Percentiles rank a stretch among this genome's conserved stretches.
phyloP scores from a whole-genome alignment of 2,329 filamentous ascomycete species.

The Trichoderma pleuroti region DNA sequence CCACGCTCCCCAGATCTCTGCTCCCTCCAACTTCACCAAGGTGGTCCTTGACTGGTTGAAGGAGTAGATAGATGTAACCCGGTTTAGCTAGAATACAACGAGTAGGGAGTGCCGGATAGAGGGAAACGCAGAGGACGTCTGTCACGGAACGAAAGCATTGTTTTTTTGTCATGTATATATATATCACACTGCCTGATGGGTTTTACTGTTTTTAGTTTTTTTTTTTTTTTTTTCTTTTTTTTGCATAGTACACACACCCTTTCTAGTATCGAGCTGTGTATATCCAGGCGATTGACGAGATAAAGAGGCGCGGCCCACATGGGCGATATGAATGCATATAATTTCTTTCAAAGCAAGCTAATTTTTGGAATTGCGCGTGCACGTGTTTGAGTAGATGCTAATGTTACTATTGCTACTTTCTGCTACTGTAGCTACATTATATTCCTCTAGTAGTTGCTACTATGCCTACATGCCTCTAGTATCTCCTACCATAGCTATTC shows the following conservation, averaged over 20 bases:
- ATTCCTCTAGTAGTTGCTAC: not conserved
- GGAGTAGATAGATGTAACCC: not conserved
- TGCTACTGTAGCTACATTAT: not conserved
- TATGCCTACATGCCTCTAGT: not conserved
- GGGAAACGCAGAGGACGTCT: not conserved
- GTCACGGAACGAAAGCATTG: not conserved
- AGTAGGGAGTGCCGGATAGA: not conserved
- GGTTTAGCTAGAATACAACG: not conserved
- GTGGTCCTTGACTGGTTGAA: slow-evolving; percentile 44
- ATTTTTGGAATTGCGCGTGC: not conserved
- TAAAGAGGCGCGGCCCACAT: not conserved
- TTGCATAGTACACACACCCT: not conserved
- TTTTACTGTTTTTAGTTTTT: not conserved
- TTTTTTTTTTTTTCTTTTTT: not conserved
- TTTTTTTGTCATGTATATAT: not conserved
- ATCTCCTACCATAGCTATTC: not conserved
- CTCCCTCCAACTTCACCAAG: slow-evolving; percentile 45
- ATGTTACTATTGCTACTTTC: not conserved
- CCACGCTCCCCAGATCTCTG: slow-evolving; percentile 53
- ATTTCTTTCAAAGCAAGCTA: not conserved
- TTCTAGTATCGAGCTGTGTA: not conserved
- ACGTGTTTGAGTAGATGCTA: not conserved
- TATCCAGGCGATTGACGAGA: not conserved
- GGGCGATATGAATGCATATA: not conserved
- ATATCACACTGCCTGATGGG: not conserved